Evolutionary conservation across 2,329 filamentous ascomycete genomes (phyloP).

Genomic region (Claviceps lovelessii): DNA sequence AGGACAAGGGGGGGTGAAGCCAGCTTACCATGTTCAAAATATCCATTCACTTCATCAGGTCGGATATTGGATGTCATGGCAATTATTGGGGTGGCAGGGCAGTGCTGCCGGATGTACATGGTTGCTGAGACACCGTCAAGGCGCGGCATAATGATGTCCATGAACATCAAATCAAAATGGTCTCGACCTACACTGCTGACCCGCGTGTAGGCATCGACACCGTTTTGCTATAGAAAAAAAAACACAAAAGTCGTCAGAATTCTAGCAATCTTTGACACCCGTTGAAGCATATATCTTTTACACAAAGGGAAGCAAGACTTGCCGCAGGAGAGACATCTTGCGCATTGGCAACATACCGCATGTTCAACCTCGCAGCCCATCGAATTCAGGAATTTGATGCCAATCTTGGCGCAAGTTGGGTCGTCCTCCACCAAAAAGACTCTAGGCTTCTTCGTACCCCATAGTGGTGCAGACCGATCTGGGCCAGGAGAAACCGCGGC

Average conservation of each 20-base stretch:
- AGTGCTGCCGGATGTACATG: constrained; percentile 79
- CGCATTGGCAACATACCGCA: constrained; percentile 35
- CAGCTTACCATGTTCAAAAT: constrained; percentile 80
- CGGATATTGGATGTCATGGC: constrained; percentile 99
- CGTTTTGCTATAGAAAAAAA: constrained; percentile 39
- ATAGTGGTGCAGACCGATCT: constrained; percentile 30
- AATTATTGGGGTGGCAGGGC: constrained; percentile 72
- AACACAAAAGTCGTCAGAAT: constrained; percentile 6
- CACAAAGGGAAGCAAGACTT: too few species aligned
- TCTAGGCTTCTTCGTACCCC: constrained; percentile 52
- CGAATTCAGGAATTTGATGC: constrained; percentile 50
- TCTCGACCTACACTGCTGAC: constrained; percentile 39
- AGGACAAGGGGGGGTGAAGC: neutral
- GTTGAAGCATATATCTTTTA: neutral
- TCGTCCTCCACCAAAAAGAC: constrained; percentile 85
- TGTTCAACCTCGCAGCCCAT: constrained; percentile 54
- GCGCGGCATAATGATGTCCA: constrained; percentile 96
- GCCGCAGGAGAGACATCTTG: neutral
- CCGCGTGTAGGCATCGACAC: constrained; percentile 80
- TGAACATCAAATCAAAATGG: constrained; percentile 57
- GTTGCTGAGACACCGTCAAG: constrained; percentile 91
- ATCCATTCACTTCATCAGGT: constrained; percentile 90
- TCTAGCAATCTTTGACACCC: too few species aligned
- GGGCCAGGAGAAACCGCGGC: constrained; percentile 11
- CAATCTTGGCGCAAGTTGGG: constrained; percentile 51